Percentiles rank a stretch among this genome's conserved stretches.
Conservation (phyloP, 2,329 filamentous ascomycete species). For the Ustilaginoidea virens region DNA sequence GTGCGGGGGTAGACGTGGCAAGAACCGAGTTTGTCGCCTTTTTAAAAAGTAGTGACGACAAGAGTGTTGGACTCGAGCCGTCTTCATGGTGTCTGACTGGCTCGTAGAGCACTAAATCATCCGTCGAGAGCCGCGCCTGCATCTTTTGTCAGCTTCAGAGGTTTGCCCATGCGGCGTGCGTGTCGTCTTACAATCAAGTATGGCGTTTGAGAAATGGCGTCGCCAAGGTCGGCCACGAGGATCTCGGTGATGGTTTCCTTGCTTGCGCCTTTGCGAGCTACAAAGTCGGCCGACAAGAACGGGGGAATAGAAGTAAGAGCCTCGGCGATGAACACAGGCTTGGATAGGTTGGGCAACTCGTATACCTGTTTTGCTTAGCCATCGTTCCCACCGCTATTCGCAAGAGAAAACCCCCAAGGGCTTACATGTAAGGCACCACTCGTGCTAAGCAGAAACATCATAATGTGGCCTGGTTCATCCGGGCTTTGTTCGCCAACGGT, state of each 20-base stretch:
- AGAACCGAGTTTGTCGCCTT: slow-evolving; percentile 57
- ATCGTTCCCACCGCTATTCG: neutral
- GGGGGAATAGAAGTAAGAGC: slow-evolving; percentile 66
- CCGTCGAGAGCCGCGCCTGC: slow-evolving; percentile 55
- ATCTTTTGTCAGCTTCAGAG: too few species aligned
- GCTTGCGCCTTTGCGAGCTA: slow-evolving; percentile 50
- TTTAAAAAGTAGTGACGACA: slow-evolving; percentile 52
- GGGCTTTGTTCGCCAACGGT: slow-evolving; percentile 21
- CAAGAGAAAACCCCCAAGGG: slow-evolving; percentile 6
- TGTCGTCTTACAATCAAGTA: slow-evolving; percentile 57
- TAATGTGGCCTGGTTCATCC: slow-evolving; percentile 32
- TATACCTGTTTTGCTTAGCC: slow-evolving; percentile 43
- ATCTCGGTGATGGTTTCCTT: slow-evolving; percentile 67
- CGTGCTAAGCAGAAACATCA: slow-evolving; percentile 64
- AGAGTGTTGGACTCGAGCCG: slow-evolving; percentile 24
- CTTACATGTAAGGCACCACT: slow-evolving; percentile 62
- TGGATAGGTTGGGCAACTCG: slow-evolving; percentile 55
- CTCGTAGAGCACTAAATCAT: slow-evolving; percentile 79
- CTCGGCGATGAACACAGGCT: slow-evolving; percentile 59
- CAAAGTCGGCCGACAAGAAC: slow-evolving; percentile 55
- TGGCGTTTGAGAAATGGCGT: slow-evolving; percentile 51
- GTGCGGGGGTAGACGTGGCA: slow-evolving; percentile 38
- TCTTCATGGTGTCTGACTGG: slow-evolving; percentile 43
- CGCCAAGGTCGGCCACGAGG: slow-evolving; percentile 71
- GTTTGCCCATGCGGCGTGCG: too few species aligned